Evolutionary conservation across 2,329 filamentous ascomycete genomes (phyloP), one percentile per base, ranked within the genome.

Genomic region (Lecanicillium sp.): DNA sequence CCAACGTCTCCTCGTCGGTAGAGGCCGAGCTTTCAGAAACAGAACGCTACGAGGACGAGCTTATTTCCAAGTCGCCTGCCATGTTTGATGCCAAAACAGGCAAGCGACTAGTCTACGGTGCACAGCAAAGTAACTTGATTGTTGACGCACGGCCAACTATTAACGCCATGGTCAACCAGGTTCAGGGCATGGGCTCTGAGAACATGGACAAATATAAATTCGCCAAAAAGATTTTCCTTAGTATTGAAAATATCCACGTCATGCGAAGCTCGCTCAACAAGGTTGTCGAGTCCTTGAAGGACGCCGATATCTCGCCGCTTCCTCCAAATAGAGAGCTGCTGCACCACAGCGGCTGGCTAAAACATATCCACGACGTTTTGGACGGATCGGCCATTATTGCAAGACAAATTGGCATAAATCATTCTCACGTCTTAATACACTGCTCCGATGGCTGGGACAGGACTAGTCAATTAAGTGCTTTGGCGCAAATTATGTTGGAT

Each of bases 401-500:
- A 20, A 75, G 85, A 22, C 86, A 92, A 51, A 81, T 98, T 25
- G 92, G 88, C 20, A 80, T 96, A 42, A 84, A 87, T 48, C 90
- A 95, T 54, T 95, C 89, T 2, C 88, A 98, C 57, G 90, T 94
- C 9, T 67, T 98, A 33, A 95, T 98, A 35, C 92, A 98, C 61
- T 98, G 92, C 62, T 96, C 92, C 3, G 92, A 98, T 60, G 92
- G 92, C 4, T 98, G 92, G 92, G 92, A 98, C 62, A 83, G 92
- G 36, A 98, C 92, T 7, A 90, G 88, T 52, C 92, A 98, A 63
- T 73, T 98, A 37, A 94, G 89, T 52, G 88, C 89, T 4, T 65
- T 98, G 41, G 83, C 88, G 40, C 89, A 98, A 62, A 73, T 98
- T 29, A 90, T 95, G 68, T 73, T 98, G 8, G 92, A 98, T 54